A percentile compares a stretch with the other conserved stretches of the same genome.
phyloP scores from a whole-genome alignment of 108 stramenopile species.

The Aurantiochytrium sp. region DNA sequence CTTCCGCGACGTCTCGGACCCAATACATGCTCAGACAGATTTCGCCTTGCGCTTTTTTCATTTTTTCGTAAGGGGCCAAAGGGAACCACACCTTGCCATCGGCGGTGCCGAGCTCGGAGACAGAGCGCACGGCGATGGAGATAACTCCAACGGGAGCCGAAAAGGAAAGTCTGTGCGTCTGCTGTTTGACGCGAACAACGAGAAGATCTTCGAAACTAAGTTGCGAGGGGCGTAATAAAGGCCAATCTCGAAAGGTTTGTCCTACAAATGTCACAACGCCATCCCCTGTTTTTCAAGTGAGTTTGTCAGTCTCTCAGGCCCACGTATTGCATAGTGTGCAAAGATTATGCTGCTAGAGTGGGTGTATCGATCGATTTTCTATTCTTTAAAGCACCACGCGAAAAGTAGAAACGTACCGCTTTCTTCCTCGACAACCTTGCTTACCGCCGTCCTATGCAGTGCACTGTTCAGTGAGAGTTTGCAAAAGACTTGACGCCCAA shows the following conservation, averaged over 20 bases:
- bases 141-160: neutral
- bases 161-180: neutral
- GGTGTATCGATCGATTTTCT: neutral
- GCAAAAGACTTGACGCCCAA: neutral
- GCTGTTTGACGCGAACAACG: neutral
- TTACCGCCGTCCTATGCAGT: neutral
- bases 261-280: neutral
- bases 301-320: neutral
- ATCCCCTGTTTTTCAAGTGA: neutral
- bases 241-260: neutral
- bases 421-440: neutral
- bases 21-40: neutral
- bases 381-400: too few relatives aligned
- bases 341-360: neutral
- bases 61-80: neutral
- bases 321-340: neutral
- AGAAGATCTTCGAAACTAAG: neutral
- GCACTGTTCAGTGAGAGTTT: neutral
- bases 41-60: neutral
- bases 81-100: neutral
- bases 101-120: neutral
- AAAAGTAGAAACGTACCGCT: too few relatives aligned
- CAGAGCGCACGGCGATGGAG: neutral
- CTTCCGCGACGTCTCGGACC: neutral
- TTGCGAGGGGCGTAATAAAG: neutral